These are phyloP conservation scores for Xylaria sp. DNA, from an alignment of 2,329 filamentous ascomycete species.

Conservation along the genomic window DNA sequence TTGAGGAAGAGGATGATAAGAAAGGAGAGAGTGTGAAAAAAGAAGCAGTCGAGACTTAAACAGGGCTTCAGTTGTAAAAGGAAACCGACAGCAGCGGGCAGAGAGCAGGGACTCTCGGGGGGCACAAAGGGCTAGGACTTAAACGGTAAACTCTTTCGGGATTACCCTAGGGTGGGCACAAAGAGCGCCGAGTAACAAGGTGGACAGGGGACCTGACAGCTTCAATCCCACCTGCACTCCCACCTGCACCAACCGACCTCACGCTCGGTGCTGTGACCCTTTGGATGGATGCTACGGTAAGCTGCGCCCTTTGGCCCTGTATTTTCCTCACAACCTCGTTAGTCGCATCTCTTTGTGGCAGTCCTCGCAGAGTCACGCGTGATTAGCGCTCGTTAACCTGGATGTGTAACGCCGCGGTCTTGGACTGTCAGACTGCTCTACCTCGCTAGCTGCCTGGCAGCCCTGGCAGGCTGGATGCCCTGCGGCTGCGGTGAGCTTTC, in stretches of 20 bases:
- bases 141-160: conserved; percentile 25
- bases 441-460: no score
- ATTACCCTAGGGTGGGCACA: conserved; percentile 22
- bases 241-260: no score
- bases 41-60: conserved; percentile 12
- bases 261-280: conserved; percentile 7
- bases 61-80: conserved; percentile 6
- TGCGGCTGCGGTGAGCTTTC: conserved; percentile 9
- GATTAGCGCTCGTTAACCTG: background rate
- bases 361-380: background rate
- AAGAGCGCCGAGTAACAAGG: conserved; percentile 15
- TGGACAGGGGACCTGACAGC: background rate
- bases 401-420: background rate
- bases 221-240: no score
- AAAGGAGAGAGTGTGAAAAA: conserved; percentile 8
- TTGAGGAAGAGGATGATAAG: conserved; percentile 27
- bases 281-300: conserved; percentile 5
- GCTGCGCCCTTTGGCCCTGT: conserved; percentile 1
- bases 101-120: conserved; percentile 15
- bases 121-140: conserved; percentile 20
- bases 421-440: conserved; percentile 1
- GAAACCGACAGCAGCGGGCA: conserved; percentile 15
- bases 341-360: conserved; percentile 1
- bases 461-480: no score
- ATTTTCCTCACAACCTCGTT: conserved; percentile 9